phyloP scores from a whole-genome alignment of 768 basidiomycete genomes.

The Calocybe indica region DNA sequence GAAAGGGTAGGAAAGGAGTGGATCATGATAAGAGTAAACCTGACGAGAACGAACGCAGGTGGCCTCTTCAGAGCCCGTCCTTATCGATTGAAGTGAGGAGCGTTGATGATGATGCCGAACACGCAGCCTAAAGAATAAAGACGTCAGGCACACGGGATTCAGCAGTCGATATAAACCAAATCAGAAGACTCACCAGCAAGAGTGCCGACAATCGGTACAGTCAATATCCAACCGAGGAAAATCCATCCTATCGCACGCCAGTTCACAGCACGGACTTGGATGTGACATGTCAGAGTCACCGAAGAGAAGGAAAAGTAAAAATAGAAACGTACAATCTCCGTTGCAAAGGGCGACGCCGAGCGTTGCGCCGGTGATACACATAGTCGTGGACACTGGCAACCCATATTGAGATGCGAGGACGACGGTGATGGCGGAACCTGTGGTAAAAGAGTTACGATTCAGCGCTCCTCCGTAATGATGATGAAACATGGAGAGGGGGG shows the following conservation, averaged over 20 bases:
- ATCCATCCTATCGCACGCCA: slow-evolving; percentile 23
- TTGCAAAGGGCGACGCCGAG: slow-evolving; percentile 22
- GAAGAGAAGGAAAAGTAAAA: neutral
- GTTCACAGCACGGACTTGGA: slow-evolving; percentile 14
- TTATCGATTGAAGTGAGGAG: slow-evolving; percentile 15
- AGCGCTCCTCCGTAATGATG: neutral
- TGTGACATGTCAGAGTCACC: neutral
- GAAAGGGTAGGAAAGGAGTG: too few species aligned
- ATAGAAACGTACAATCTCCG: slow-evolving; percentile 13
- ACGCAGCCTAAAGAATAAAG: slow-evolving; percentile 7
- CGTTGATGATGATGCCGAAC: slow-evolving; percentile 21
- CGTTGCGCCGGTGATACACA: slow-evolving; percentile 22
- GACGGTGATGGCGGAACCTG: slow-evolving; percentile 20
- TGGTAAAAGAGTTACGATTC: neutral
- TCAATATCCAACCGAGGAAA: slow-evolving; percentile 19
- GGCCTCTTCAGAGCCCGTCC: too few species aligned
- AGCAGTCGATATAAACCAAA: neutral
- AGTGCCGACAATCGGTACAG: slow-evolving; percentile 18
- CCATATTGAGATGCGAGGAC: slow-evolving; percentile 23
- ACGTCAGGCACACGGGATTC: neutral
- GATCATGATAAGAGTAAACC: too few species aligned
- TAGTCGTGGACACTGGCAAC: slow-evolving; percentile 21
- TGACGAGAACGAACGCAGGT: too few species aligned
- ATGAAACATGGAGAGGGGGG: neutral
- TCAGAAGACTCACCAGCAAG: slow-evolving; percentile 3